phyloP scores from a whole-genome alignment of 208 protist species.

The Crithidia fasciculata region DNA sequence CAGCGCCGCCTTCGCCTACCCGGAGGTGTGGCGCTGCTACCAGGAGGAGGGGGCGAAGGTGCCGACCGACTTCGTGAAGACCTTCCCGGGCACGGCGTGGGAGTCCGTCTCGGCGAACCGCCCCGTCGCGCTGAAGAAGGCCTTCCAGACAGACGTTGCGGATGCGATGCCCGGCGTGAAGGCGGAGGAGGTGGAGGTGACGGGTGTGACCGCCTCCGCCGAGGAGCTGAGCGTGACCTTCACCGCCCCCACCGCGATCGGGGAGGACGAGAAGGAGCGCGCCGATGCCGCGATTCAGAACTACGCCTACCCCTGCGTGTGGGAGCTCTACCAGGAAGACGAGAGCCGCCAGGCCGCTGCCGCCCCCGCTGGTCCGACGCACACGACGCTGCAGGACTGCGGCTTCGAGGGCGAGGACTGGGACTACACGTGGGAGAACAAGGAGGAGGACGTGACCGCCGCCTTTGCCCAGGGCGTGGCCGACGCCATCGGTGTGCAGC shows the following conservation, averaged over 20 bases:
- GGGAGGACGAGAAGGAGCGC: slow-evolving; percentile 26
- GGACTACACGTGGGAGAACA: slow-evolving; percentile 48
- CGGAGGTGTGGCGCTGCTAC: slow-evolving; percentile 50
- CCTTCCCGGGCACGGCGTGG: slow-evolving; percentile 49
- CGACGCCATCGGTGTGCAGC: slow-evolving; percentile 36
- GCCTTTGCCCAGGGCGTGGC: slow-evolving; percentile 44
- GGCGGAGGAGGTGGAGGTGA: slow-evolving; percentile 16
- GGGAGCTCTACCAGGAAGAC: slow-evolving; percentile 36
- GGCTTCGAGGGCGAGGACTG: slow-evolving; percentile 59
- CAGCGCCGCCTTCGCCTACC: slow-evolving; percentile 45
- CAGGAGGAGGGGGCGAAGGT: slow-evolving; percentile 12
- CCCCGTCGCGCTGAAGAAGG: slow-evolving; percentile 38
- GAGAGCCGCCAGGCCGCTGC: slow-evolving; percentile 8
- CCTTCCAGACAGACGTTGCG: slow-evolving; percentile 46
- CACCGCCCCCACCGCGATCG: slow-evolving; percentile 20
- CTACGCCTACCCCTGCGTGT: slow-evolving; percentile 45
- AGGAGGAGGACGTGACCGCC: slow-evolving; percentile 32
- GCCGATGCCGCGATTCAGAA: slow-evolving; percentile 23
- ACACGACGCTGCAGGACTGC: slow-evolving; percentile 40
- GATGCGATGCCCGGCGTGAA: slow-evolving; percentile 37
- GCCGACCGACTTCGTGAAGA: slow-evolving; percentile 23
- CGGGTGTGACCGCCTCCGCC: slow-evolving; percentile 11
- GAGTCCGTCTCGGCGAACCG: slow-evolving; percentile 22
- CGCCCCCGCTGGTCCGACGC: slow-evolving; percentile 3
- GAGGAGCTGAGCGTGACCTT: slow-evolving; percentile 30